These are phyloP conservation scores for Colletotrichum navitas DNA, from an alignment of 2,329 filamentous ascomycete genomes.

Conservation along the genomic window DNA sequence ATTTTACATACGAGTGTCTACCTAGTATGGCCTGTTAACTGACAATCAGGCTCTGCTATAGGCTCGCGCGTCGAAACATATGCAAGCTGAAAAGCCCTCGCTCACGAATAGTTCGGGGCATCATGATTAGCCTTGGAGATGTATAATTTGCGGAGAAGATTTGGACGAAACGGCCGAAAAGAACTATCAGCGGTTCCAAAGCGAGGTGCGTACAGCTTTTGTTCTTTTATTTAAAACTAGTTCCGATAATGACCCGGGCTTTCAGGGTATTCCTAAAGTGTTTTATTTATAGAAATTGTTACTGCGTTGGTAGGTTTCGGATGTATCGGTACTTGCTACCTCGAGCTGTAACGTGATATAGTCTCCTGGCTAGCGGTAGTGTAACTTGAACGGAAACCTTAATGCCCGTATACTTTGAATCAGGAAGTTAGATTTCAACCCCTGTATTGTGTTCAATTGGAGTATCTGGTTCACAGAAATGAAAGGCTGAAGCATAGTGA, in stretches of 20 bases:
- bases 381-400: not conserved
- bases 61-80: not conserved
- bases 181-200: not conserved
- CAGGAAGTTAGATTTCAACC: not conserved
- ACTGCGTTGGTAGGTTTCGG: not conserved
- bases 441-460: not conserved
- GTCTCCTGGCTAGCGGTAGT: not conserved
- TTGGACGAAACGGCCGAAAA: not conserved
- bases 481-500: not conserved
- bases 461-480: not conserved
- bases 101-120: not conserved
- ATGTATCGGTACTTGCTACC: not conserved
- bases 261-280: not conserved
- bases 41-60: not conserved
- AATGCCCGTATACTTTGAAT: not conserved
- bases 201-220: not conserved
- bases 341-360: not conserved
- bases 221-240: too few species aligned
- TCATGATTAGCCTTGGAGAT: not conserved
- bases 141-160: not conserved
- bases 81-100: not conserved
- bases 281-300: not conserved
- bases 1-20: not conserved
- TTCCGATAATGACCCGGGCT: not conserved
- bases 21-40: too few species aligned